A percentile compares a stretch with the other conserved stretches of the same genome.
These are phyloP conservation scores for Podaxis sp. DNA, from an alignment of 768 basidiomycete species.

Conservation along the genomic window DNA sequence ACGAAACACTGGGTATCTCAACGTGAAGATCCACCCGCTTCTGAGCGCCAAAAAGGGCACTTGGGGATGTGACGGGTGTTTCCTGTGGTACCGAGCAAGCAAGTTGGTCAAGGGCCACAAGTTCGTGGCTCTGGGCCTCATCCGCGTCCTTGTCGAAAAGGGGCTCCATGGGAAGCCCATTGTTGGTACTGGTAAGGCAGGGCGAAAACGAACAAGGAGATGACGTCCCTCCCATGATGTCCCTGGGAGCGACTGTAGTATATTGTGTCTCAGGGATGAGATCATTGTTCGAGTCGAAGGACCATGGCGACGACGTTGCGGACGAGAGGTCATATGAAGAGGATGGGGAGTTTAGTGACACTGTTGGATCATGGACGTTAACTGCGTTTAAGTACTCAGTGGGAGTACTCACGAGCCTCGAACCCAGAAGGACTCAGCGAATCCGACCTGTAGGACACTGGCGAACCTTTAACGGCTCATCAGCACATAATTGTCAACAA, in stretches of 20 bases:
- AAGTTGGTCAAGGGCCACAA: background rate
- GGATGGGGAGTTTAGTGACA: background rate
- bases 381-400: background rate
- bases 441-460: background rate
- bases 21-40: background rate
- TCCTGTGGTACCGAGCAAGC: background rate
- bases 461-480: background rate
- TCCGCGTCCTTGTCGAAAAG: conserved; percentile 1
- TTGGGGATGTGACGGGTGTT: background rate
- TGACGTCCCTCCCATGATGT: background rate
- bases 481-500: background rate
- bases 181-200: background rate
- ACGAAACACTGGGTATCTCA: background rate
- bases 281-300: background rate
- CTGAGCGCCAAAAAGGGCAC: background rate
- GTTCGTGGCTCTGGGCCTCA: background rate
- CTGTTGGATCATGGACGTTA: background rate
- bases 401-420: background rate
- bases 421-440: background rate
- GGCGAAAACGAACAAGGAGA: background rate
- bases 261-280: background rate
- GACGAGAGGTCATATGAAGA: background rate
- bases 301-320: background rate
- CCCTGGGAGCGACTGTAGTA: background rate
- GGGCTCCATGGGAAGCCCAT: background rate